Base-by-base conservation (phyloP, 2,329 filamentous ascomycete species). In the Botryotinia narcissicola region DNA sequence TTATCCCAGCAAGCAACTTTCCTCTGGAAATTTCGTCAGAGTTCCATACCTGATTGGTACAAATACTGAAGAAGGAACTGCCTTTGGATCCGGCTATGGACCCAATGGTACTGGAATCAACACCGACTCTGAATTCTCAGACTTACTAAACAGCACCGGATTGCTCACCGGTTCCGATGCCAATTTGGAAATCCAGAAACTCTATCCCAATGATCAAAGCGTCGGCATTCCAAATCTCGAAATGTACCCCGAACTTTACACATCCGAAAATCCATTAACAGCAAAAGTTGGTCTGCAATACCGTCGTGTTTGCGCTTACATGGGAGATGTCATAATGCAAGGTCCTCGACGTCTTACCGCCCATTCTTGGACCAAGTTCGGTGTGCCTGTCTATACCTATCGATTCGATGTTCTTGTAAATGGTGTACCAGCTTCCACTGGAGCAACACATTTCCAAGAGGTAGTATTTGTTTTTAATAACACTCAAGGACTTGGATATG, bases 391-490 rank as follows among this genome's bases (percentile, higher is more conserved):
- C 1, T 84, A 81, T 74, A 78, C 76, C 25, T 87, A 86, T 80
- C 81, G 83, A 54, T 86, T 86, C 75, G 82, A 86, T 73, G 84
- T 85, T 4, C 75, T 75, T 14, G 78, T 81, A 14, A 81, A 81
- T 46, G 82, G 82, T 4, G 14, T 81, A 5, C 71, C 78, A 0
- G 46, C 62, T 62, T 54, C 69, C 10, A 69, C 73, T 6, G 82
- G 82, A 25, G 77, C 78, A 8, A 79, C 79, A 51, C 84, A 85
- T 76, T 85, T 84, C 78, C 80, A 85, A 73, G 86, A 88, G 78
- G 85, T 88, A 0, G 82, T 84, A 0, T 88, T 87, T 74, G 86
- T 89, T 10, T 86, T 89, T 69, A 79, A 87, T 75, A 89, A 90
- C 75, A 79, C 83, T 10, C 75, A 82, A 7, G 87, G 86, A 1